Conservation (phyloP, 2,329 filamentous ascomycete genomes). For the Penicillium sp. region DNA sequence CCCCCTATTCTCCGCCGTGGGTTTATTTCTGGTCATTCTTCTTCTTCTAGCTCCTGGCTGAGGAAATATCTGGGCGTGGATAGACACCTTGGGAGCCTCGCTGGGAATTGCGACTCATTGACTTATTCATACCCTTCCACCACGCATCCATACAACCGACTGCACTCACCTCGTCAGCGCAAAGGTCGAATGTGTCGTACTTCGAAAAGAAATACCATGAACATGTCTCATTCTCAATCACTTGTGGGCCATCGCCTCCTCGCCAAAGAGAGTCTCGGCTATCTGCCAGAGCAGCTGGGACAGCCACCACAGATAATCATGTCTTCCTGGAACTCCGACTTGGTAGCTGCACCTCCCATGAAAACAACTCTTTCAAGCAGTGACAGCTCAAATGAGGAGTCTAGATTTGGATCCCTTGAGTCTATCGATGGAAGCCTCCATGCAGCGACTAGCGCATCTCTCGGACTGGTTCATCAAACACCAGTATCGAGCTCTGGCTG, state of each 20-base stretch:
- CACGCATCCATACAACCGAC: background rate
- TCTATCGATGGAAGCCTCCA: background rate
- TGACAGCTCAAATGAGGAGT: background rate
- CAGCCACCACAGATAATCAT: background rate
- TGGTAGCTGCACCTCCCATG: background rate
- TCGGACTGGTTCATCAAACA: background rate
- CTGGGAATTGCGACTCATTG: background rate
- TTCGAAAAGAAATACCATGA: background rate
- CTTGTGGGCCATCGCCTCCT: background rate
- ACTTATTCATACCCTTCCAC: background rate
- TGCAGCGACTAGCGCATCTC: background rate
- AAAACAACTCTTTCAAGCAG: background rate
- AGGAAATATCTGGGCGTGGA: too few species aligned
- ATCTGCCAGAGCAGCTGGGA: background rate
- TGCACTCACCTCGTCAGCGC: background rate
- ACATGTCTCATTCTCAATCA: background rate
- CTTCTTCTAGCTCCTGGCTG: slow-evolving; percentile 1
- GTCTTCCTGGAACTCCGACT: background rate
- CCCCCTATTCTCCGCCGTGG: background rate
- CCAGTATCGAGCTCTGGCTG: background rate
- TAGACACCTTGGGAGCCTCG: background rate
- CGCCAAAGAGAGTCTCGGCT: background rate
- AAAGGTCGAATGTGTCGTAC: background rate
- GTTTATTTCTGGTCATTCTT: slow-evolving; percentile 3
- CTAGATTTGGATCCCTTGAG: background rate